A percentile compares a stretch with the other conserved stretches of the same genome.
Conservation (phyloP, 1,139 yeast species). For the Lodderomyces margitis region DNA sequence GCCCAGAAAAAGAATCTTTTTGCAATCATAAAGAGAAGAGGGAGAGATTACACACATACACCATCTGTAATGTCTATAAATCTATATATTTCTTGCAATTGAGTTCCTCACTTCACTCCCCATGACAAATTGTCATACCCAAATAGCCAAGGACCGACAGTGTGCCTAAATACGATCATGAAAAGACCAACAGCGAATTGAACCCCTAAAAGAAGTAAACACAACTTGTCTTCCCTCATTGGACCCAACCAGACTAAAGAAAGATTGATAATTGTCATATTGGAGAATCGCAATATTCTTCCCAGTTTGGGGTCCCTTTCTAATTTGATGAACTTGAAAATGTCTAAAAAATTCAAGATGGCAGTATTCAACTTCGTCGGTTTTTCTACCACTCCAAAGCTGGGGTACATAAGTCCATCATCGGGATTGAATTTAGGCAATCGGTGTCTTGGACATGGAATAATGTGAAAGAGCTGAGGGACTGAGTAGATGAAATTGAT, state of each 20-base stretch:
- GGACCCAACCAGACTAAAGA: constrained; percentile 87
- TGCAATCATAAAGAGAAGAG: background rate
- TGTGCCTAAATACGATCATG: constrained; percentile 75
- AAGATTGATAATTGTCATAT: constrained; percentile 84
- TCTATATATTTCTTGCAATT: background rate
- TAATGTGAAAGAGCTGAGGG: constrained; percentile 82
- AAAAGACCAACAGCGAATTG: constrained; percentile 67
- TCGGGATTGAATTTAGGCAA: constrained; percentile 70
- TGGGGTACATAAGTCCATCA: constrained; percentile 77
- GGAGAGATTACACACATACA: background rate
- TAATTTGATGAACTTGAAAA: constrained; percentile 51
- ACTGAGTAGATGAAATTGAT: constrained; percentile 83
- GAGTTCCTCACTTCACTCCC: constrained; percentile 43
- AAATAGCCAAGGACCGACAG: constrained; percentile 80
- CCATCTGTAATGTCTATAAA: constrained; percentile 5
- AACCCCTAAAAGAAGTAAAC: constrained; percentile 52
- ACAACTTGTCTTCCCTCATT: constrained; percentile 74
- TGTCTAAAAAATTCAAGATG: constrained; percentile 36
- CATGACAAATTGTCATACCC: constrained; percentile 78
- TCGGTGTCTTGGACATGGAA: constrained; percentile 96
- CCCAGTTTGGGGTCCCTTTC: constrained; percentile 31
- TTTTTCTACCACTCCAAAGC: constrained; percentile 32
- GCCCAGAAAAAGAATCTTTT: background rate
- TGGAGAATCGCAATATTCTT: constrained; percentile 55
- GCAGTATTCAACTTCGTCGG: constrained; percentile 19